Evolutionary conservation across 805 yeast species (phyloP), one percentile per base, ranked within the genome.

Genomic region (Lachancea mirantina): DNA sequence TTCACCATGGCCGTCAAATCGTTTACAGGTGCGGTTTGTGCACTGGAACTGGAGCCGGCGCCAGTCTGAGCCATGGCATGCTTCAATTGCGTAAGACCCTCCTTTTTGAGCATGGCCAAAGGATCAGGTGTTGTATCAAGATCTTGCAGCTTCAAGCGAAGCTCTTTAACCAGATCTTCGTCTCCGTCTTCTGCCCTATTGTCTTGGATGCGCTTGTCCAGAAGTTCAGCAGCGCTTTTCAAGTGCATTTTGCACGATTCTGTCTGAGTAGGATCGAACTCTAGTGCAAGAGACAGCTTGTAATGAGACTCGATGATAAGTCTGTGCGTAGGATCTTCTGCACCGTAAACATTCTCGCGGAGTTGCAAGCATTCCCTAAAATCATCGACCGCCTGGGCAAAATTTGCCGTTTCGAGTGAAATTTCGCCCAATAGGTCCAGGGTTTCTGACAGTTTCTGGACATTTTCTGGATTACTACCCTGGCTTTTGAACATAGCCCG

Each of bases 341-440:
- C 21, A 8, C 26, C 26, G 19, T 30, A 38, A 4, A 29, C 19
- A 14, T 30, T 19, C 11, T 14, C 18, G 11, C 41, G 34, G 13
- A 42, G 57, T 18, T 70, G 59, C 20, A 83, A 64, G 24, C 84
- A 66, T 13, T 70, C 59, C 28, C 66, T 61, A 36, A 85, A 74
- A 54, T 88, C 95, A 13, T 62, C 61, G 0, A 79, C 71, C 0
- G 96, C 84, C 55, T 84, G 94, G 10, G 65, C 59, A 55, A 87
- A 87, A 56, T 84, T 84, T 47, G 89, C 96, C 2, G 92, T 74
- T 51, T 89, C 98, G 26, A 88, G 64, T 0, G 95, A 79, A 7
- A 88, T 81, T 52, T 89, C 96, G 19, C 97, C 97, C 11, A 87
- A 64, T 8, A 88, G 57, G 49, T 82, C 88, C 52, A 77, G 81